Percentiles rank a stretch among this genome's conserved stretches.
phyloP scores from a whole-genome alignment of 306 rosid species.

The Castanea crenata region DNA sequence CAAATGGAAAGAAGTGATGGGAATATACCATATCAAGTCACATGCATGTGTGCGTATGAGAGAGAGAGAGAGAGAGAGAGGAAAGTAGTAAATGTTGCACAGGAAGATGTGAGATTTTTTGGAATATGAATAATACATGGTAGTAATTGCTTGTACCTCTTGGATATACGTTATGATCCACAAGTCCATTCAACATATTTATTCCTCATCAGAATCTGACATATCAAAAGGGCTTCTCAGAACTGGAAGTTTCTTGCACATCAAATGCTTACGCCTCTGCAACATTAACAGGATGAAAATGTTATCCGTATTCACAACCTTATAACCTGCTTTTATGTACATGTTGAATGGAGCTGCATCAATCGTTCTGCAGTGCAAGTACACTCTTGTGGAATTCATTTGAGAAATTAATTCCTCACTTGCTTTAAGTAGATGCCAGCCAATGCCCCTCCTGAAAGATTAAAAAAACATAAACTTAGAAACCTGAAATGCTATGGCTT shows the following conservation, averaged over 20 bases:
- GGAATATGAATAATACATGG: not conserved
- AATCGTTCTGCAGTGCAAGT: conserved; percentile 88
- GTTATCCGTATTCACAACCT: conserved; percentile 66
- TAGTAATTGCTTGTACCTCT: conserved; percentile 31
- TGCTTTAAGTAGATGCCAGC: conserved; percentile 96
- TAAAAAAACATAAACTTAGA: conserved; percentile 20
- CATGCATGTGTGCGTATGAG: not conserved
- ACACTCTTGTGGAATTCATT: conserved; percentile 65
- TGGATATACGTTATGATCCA: conserved; percentile 19
- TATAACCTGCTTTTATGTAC: conserved; percentile 80
- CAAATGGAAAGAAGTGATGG: not conserved
- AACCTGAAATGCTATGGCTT: not conserved
- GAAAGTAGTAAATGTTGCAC: not conserved
- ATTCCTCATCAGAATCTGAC: conserved; percentile 37
- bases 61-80: not conserved
- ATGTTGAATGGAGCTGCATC: conserved; percentile 83
- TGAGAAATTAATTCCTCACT: conserved; percentile 77
- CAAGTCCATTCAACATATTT: conserved; percentile 19
- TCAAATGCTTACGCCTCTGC: conserved; percentile 93
- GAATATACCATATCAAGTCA: not conserved
- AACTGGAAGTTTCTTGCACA: conserved; percentile 75
- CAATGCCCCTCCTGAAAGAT: conserved; percentile 81
- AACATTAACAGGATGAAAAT: conserved; percentile 62
- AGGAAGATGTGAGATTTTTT: not conserved
- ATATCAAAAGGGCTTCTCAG: conserved; percentile 32